A percentile compares a stretch with the other conserved stretches of the same genome.
phyloP scores from a whole-genome alignment of 768 basidiomycete genomes.

The Leccinellum rugosiceps region DNA sequence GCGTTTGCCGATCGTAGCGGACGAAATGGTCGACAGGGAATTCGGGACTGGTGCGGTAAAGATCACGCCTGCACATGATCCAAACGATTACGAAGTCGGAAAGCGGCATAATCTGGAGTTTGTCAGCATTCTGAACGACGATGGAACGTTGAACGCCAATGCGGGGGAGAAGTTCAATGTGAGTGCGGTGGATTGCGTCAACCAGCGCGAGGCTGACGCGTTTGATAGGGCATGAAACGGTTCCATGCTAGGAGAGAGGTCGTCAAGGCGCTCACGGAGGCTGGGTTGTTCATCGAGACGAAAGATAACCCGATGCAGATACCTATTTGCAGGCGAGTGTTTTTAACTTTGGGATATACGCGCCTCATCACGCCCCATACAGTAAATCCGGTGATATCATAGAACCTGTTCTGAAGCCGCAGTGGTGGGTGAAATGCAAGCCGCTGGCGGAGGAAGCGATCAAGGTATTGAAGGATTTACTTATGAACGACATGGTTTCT shows the following conservation, averaged over 20 bases:
- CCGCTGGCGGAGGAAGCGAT: constrained; percentile 88
- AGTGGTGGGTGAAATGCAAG: constrained; percentile 98
- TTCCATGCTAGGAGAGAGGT: constrained; percentile 90
- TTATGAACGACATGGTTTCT: background rate
- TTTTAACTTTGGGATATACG: background rate
- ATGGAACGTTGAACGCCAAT: constrained; percentile 92
- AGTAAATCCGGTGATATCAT: constrained; percentile 97
- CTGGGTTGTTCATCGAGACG: constrained; percentile 82
- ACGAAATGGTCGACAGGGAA: constrained; percentile 87
- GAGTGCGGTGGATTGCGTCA: constrained; percentile 7
- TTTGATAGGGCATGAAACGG: constrained; percentile 84
- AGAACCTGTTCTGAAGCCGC: constrained; percentile 92
- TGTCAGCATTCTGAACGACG: constrained; percentile 93
- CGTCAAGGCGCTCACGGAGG: constrained; percentile 77
- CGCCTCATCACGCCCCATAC: constrained; percentile 5
- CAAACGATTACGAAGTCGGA: constrained; percentile 95
- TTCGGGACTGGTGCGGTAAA: constrained; percentile 99
- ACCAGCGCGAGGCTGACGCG: background rate
- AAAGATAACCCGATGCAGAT: constrained; percentile 98
- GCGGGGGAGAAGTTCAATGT: constrained; percentile 78
- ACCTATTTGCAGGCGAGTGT: constrained; percentile 76
- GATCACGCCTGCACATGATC: constrained; percentile 98
- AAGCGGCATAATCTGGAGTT: constrained; percentile 83
- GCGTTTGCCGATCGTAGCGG: constrained; percentile 83
- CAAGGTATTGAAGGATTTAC: constrained; percentile 47